A percentile compares a stretch with the other conserved stretches of the same genome.
These are phyloP conservation scores for Monsonia emarginata DNA, from an alignment of 441 rosid genomes.

Conservation along the genomic window DNA sequence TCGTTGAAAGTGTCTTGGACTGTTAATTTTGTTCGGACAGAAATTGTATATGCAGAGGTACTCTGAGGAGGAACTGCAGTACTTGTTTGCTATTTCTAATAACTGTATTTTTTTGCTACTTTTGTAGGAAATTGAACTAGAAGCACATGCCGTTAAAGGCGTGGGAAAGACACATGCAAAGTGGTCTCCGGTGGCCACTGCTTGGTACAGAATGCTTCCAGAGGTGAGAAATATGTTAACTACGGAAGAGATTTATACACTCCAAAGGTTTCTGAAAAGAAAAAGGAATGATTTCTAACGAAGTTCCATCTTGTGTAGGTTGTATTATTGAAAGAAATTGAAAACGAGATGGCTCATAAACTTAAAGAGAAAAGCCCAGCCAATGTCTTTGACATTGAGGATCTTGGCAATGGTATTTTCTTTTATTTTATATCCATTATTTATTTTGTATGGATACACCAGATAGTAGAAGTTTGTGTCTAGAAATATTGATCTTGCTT, in stretches of 20 bases:
- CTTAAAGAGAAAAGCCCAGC: conserved; percentile 59
- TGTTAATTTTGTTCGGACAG: not conserved
- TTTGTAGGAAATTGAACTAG: conserved; percentile 82
- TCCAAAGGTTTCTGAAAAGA: not conserved
- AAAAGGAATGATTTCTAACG: not conserved
- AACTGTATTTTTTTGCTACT: not conserved
- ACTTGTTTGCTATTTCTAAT: not conserved
- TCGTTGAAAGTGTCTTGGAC: not conserved
- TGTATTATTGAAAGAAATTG: conserved; percentile 47
- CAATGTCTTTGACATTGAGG: conserved; percentile 85
- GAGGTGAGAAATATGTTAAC: conserved; percentile 41
- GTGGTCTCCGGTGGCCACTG: conserved; percentile 94
- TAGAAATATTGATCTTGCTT: too few relatives aligned
- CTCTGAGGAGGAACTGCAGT: not conserved
- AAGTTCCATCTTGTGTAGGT: conserved; percentile 34
- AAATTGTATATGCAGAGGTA: not conserved
- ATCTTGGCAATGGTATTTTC: conserved; percentile 60
- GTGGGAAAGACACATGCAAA: conserved; percentile 87
- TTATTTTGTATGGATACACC: not conserved
- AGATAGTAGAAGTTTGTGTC: not conserved
- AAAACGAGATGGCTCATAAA: conserved; percentile 49
- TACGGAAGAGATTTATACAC: conserved; percentile 4
- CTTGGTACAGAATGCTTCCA: conserved; percentile 94
- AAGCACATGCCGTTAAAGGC: conserved; percentile 94
- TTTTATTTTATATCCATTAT: conserved; percentile 13